These are phyloP conservation scores for Malassezia vespertilionis DNA, from an alignment of 1,284 basidiomycete species.

Conservation along the genomic window DNA sequence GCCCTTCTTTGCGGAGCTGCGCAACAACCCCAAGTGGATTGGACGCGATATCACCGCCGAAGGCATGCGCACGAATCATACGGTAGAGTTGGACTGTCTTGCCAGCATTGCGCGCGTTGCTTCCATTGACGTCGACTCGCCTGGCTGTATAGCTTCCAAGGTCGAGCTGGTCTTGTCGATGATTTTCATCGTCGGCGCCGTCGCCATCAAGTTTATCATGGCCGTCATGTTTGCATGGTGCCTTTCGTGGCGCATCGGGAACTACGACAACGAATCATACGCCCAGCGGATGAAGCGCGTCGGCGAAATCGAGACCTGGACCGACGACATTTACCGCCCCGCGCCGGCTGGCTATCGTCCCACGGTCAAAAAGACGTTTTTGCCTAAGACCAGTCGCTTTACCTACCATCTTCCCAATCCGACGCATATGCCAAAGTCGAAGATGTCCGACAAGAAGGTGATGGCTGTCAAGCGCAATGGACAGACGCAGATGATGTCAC, in stretches of 20 bases:
- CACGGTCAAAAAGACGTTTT: constrained; percentile 64
- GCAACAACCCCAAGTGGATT: constrained; percentile 61
- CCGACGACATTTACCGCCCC: constrained; percentile 85
- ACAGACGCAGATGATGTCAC: constrained; percentile 50
- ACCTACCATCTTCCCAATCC: constrained; percentile 25
- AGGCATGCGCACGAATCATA: constrained; percentile 59
- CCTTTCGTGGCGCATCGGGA: constrained; percentile 82
- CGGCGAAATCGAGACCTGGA: constrained; percentile 88
- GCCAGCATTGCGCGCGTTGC: constrained; percentile 76
- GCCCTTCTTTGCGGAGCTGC: constrained; percentile 66
- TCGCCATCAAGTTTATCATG: constrained; percentile 88
- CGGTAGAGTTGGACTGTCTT: constrained; percentile 65
- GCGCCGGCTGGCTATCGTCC: constrained; percentile 85
- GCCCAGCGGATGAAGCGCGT: constrained; percentile 84
- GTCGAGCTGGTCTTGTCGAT: constrained; percentile 90
- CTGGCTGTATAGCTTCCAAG: constrained; percentile 88
- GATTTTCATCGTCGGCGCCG: constrained; percentile 93
- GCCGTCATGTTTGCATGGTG: constrained; percentile 96
- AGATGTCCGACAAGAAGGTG: constrained; percentile 18
- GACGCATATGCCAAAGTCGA: constrained; percentile 7
- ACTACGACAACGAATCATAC: constrained; percentile 85
- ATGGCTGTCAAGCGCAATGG: constrained; percentile 12
- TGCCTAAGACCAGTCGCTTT: constrained; percentile 56
- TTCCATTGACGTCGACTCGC: constrained; percentile 82
- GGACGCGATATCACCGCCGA: constrained; percentile 75